phyloP scores from a whole-genome alignment of 1,139 yeast species.

The Pichia sp. region DNA sequence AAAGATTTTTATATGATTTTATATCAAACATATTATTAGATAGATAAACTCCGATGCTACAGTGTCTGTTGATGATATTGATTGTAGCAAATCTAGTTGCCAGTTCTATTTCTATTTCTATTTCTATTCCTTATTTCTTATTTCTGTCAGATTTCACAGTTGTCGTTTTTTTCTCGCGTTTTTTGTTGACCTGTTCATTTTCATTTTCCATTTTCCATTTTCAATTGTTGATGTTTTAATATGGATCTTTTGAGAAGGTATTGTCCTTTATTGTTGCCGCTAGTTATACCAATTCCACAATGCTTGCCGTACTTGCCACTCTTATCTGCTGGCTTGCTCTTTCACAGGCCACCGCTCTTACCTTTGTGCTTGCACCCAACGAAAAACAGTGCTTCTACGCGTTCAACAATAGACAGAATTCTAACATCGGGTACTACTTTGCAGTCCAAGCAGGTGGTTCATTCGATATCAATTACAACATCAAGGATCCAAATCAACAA shows the following conservation, averaged over 20 bases:
- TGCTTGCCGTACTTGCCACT: not conserved
- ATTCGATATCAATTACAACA: constrained; percentile 74
- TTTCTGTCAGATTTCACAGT: too few relatives aligned
- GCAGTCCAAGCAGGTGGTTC: constrained; percentile 90
- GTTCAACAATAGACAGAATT: constrained; percentile 56
- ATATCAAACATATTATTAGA: too few relatives aligned
- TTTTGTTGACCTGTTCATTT: not conserved
- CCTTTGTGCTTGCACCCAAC: constrained; percentile 73
- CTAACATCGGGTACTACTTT: constrained; percentile 74
- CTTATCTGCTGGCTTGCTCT: constrained; percentile 1
- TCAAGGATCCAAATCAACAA: constrained; percentile 62
- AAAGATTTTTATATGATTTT: too few relatives aligned
- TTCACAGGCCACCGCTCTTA: constrained; percentile 44
- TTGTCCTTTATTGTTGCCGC: too few relatives aligned
- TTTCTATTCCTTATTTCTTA: not conserved
- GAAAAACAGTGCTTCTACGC: constrained; percentile 74
- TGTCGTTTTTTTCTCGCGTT: not conserved
- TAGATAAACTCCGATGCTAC: too few relatives aligned
- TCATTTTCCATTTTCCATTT: not conserved
- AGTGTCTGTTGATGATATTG: too few relatives aligned
- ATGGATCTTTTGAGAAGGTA: not conserved
- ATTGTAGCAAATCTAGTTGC: too few relatives aligned
- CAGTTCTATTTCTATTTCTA: not conserved
- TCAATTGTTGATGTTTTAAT: not conserved
- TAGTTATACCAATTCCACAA: not conserved